These are phyloP conservation scores for Circinella umbellata DNA, from an alignment of 371 early-diverging fungal species.

Conservation along the genomic window DNA sequence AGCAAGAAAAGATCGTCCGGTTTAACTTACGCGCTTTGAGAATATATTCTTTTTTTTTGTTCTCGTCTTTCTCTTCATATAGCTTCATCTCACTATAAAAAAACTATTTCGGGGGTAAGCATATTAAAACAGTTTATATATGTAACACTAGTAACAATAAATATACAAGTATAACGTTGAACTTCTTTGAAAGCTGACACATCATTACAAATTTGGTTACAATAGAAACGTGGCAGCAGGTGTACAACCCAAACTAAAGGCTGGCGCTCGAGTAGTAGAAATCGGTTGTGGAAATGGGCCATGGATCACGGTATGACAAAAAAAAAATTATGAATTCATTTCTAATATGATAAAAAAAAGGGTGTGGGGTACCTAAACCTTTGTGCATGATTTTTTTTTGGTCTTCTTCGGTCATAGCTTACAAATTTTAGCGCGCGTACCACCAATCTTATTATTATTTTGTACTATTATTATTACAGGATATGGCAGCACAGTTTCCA, in stretches of 20 bases:
- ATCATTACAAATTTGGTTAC: neutral
- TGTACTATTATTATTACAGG: conserved; percentile 9
- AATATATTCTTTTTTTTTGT: no score
- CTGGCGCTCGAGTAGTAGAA: conserved; percentile 25
- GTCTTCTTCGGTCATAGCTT: conserved; percentile 12
- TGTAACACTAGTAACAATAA: neutral
- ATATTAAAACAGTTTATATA: neutral
- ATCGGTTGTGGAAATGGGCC: conserved; percentile 27
- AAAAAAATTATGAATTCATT: no score
- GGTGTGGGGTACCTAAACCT: neutral
- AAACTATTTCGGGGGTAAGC: conserved; percentile 23
- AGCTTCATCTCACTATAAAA: conserved; percentile 26
- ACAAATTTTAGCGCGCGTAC: neutral
- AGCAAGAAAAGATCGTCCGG: no score
- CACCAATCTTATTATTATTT: neutral
- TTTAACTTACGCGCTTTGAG: no score
- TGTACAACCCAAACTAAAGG: conserved; percentile 20
- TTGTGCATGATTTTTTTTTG: conserved; percentile 14
- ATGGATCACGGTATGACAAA: conserved; percentile 25
- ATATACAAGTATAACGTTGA: neutral
- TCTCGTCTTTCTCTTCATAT: conserved; percentile 1
- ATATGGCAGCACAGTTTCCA: conserved; percentile 44
- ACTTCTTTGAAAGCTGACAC: conserved; percentile 4
- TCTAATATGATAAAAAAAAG: neutral
- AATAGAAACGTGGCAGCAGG: conserved; percentile 17